A percentile compares a stretch with the other conserved stretches of the same genome.
Conservation (phyloP, 768 basidiomycete species). For the Boletales sp. region DNA sequence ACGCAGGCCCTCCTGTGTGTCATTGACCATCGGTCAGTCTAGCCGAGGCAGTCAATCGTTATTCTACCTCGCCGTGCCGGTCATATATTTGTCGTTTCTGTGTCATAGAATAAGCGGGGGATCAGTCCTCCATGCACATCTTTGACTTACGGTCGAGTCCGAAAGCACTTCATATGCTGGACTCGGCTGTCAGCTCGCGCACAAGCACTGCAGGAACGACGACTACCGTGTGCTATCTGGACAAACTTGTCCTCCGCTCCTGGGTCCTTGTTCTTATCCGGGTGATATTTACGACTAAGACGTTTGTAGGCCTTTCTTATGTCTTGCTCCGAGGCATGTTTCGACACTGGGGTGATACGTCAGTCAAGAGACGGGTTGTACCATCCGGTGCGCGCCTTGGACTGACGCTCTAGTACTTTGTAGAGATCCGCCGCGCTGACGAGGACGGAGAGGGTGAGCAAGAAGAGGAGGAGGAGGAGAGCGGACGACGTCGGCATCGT, state of each 20-base stretch:
- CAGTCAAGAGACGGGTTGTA: conserved; percentile 18
- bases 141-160: conserved; percentile 60
- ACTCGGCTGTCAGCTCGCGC: conserved; percentile 6
- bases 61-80: conserved; percentile 76
- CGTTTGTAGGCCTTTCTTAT: conserved; percentile 91
- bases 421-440: conserved; percentile 70
- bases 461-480: conserved; percentile 27
- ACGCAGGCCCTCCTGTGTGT: conserved; percentile 76
- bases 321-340: conserved; percentile 80
- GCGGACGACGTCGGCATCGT: conserved; percentile 27
- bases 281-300: conserved; percentile 85
- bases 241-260: conserved; percentile 85
- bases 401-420: conserved; percentile 77
- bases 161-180: conserved; percentile 94
- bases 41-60: background rate
- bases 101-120: conserved; percentile 1
- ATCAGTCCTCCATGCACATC: background rate
- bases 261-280: conserved; percentile 91
- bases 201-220: background rate
- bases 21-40: conserved; percentile 10
- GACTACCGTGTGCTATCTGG: conserved; percentile 79
- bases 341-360: conserved; percentile 47
- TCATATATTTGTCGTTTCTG: conserved; percentile 95
- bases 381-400: conserved; percentile 29
- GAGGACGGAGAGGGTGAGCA: conserved; percentile 27